Percentiles rank a stretch among this genome's conserved stretches.
Conservation (phyloP, 495 filamentous ascomycete genomes). For the Pyrenula aspistea region DNA sequence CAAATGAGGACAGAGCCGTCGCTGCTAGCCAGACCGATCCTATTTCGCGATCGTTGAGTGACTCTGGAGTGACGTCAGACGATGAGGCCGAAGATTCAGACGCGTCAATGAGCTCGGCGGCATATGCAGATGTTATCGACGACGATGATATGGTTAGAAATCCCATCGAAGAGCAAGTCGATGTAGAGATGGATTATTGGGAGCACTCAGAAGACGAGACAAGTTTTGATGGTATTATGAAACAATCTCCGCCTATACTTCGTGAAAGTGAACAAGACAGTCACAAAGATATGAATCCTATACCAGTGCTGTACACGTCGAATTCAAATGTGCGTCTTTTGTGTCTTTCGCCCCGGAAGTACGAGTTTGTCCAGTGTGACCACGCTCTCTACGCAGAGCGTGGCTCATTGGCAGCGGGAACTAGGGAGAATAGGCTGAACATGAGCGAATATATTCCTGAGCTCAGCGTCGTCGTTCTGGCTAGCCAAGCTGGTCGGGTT, state of each 20-base stretch:
- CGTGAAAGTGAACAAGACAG: background rate
- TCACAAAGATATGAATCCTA: background rate
- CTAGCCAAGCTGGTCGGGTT: constrained; percentile 61
- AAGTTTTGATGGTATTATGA: background rate
- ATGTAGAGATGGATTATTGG: background rate
- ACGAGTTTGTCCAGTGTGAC: background rate
- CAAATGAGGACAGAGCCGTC: too few relatives aligned
- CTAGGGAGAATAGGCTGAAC: constrained; percentile 55
- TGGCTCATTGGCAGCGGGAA: background rate
- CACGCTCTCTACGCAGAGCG: background rate
- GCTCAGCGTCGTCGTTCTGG: constrained; percentile 62
- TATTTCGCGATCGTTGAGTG: background rate
- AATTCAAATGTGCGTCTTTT: background rate
- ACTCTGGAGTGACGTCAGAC: background rate
- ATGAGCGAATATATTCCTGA: constrained; percentile 69
- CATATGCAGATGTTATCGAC: background rate
- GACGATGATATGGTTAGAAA: background rate
- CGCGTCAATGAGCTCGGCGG: background rate
- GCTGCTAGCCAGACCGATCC: too few relatives aligned
- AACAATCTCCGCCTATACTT: background rate
- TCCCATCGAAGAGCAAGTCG: background rate
- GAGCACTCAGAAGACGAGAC: background rate
- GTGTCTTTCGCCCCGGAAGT: background rate
- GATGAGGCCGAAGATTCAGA: background rate
- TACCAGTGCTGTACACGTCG: background rate